These are phyloP conservation scores for Neurospora crassa DNA, from an alignment of 2,329 filamentous ascomycete genomes.

Conservation along the genomic window DNA sequence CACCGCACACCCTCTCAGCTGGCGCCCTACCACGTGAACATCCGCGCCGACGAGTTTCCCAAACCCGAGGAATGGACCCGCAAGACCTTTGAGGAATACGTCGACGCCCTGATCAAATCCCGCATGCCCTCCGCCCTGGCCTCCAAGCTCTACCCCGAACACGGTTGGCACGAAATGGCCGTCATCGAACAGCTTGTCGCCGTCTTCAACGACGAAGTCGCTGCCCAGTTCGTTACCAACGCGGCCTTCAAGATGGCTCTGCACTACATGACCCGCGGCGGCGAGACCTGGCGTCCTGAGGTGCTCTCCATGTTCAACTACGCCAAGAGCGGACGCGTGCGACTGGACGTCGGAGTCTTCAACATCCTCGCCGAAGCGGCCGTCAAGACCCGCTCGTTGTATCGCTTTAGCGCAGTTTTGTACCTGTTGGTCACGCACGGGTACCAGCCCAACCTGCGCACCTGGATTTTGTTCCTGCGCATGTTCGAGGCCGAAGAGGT, in stretches of 20 bases:
- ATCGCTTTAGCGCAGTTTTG: conserved; percentile 32
- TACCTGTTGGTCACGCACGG: conserved; percentile 30
- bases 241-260: conserved; percentile 35
- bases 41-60: conserved; percentile 29
- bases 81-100: conserved; percentile 31
- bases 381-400: conserved; percentile 30
- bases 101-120: conserved; percentile 30
- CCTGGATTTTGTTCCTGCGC: conserved; percentile 40
- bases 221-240: conserved; percentile 27
- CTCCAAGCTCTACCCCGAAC: conserved; percentile 25
- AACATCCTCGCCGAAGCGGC: conserved; percentile 37
- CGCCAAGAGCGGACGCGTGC: conserved; percentile 17
- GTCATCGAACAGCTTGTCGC: conserved; percentile 29
- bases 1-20: not conserved
- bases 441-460: conserved; percentile 32
- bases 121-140: conserved; percentile 25
- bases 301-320: conserved; percentile 25
- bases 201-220: conserved; percentile 28
- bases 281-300: conserved; percentile 18
- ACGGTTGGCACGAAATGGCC: conserved; percentile 26
- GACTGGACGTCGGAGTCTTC: conserved; percentile 36
- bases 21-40: conserved; percentile 11
- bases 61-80: conserved; percentile 32
- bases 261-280: conserved; percentile 26
- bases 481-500: conserved; percentile 51